Evolutionary conservation across 192 early-diverging fungal species (phyloP).

Genomic region (Phlyctochytrium planicorne): DNA sequence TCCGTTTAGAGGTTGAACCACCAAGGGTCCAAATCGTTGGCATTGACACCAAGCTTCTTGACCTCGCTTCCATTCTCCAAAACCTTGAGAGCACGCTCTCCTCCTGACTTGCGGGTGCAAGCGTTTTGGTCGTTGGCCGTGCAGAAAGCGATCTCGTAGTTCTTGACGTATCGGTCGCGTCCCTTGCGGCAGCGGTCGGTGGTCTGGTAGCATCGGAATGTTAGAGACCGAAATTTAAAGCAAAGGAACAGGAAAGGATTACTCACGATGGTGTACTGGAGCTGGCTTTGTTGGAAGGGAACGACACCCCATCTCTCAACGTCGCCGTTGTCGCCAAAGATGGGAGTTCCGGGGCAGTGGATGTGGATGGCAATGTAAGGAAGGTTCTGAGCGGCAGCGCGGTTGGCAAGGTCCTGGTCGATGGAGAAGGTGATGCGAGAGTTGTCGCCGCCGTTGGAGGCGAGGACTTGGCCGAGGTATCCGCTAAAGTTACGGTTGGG

Average conservation of each 20-base stretch:
- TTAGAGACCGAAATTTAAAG: neutral
- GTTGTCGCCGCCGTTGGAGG: neutral
- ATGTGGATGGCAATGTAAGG: neutral
- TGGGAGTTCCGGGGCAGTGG: neutral
- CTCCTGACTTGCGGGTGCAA: neutral
- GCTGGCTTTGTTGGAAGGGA: neutral
- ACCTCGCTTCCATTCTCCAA: neutral
- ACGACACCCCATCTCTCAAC: neutral
- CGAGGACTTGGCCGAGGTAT: neutral
- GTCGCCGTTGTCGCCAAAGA: neutral
- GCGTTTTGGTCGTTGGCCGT: neutral
- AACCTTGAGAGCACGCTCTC: neutral
- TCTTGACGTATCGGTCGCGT: neutral
- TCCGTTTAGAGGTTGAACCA: no score
- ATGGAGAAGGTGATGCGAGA: neutral
- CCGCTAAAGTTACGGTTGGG: constrained; percentile 11
- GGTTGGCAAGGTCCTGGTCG: neutral
- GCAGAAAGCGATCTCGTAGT: neutral
- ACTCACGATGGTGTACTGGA: no score
- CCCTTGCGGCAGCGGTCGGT: constrained; percentile 1
- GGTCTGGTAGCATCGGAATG: no score
- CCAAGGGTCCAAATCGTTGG: neutral
- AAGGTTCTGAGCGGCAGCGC: neutral
- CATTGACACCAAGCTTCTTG: neutral
- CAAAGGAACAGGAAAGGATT: neutral